These are phyloP conservation scores for Torulaspora globosa DNA, from an alignment of 1,139 yeast species.

Conservation along the genomic window DNA sequence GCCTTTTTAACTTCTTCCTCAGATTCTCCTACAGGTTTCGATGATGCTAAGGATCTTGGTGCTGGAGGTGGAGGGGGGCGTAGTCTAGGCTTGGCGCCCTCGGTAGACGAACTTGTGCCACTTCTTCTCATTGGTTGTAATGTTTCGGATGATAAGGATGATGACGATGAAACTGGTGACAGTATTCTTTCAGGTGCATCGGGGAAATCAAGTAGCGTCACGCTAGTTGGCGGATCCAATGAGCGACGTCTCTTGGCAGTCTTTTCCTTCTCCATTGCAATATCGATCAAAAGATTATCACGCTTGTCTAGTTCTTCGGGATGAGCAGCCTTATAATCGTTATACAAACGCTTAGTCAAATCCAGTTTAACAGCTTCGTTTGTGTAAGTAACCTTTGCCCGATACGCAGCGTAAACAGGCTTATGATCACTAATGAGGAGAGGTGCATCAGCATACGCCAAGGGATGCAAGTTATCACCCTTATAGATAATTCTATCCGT, in stretches of 20 bases:
- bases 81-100: constrained; percentile 19
- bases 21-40: constrained; percentile 1
- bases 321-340: constrained; percentile 42
- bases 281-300: constrained; percentile 15
- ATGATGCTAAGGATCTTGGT: constrained; percentile 11
- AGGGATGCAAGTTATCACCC: constrained; percentile 51
- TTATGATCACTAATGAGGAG: constrained; percentile 81
- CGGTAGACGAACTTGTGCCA: constrained; percentile 9
- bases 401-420: constrained; percentile 79
- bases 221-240: constrained; percentile 16
- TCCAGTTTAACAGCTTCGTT: constrained; percentile 53
- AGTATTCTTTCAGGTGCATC: constrained; percentile 6
- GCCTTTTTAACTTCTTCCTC: background rate
- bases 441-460: constrained; percentile 57
- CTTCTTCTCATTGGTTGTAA: constrained; percentile 16
- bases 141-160: constrained; percentile 20
- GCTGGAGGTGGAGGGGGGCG: constrained; percentile 36
- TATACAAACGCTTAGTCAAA: constrained; percentile 50
- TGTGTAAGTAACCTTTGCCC: constrained; percentile 59
- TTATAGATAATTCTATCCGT: constrained; percentile 79
- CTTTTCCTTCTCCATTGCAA: constrained; percentile 30
- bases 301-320: constrained; percentile 25
- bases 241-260: constrained; percentile 33
- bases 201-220: constrained; percentile 19
- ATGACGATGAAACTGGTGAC: constrained; percentile 13